Evolutionary conservation across 2,329 filamentous ascomycete genomes (phyloP).

Genomic region (Daldinia sp.): DNA sequence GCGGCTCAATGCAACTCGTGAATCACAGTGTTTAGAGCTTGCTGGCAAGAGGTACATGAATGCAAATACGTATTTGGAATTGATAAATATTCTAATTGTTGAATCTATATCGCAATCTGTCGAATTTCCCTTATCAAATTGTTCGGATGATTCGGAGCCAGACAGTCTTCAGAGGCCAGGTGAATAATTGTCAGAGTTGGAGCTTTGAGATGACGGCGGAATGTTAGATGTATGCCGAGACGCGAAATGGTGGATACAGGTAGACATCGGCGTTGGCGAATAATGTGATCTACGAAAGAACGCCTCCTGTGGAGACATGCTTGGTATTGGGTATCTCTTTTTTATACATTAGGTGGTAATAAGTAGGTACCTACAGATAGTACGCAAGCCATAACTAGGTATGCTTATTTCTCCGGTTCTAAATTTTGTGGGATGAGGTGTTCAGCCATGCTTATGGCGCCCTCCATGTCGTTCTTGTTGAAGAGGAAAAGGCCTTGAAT

Average conservation of each 20-base stretch:
- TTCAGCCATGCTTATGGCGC: constrained; percentile 84
- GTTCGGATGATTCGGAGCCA: no score
- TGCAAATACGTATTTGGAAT: no score
- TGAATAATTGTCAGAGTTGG: background rate
- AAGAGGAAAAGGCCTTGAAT: constrained; percentile 95
- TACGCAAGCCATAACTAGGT: constrained; percentile 30
- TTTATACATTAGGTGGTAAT: constrained; percentile 27
- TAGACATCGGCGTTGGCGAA: background rate
- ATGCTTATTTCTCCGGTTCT: constrained; percentile 57
- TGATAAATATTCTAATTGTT: no score
- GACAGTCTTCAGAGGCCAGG: background rate
- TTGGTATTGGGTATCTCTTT: constrained; percentile 41
- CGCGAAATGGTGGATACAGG: no score
- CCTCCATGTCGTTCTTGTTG: constrained; percentile 91
- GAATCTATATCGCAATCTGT: no score
- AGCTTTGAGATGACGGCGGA: background rate
- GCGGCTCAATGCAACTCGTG: no score
- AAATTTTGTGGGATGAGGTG: constrained; percentile 70
- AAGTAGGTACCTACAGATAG: constrained; percentile 32
- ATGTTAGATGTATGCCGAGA: background rate
- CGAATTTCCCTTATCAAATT: background rate
- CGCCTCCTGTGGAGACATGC: background rate
- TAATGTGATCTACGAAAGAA: background rate
- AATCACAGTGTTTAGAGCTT: no score
- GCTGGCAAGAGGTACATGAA: no score